These are phyloP conservation scores for Aspergillus coremiiformis DNA, from an alignment of 495 filamentous ascomycete species.

Conservation along the genomic window DNA sequence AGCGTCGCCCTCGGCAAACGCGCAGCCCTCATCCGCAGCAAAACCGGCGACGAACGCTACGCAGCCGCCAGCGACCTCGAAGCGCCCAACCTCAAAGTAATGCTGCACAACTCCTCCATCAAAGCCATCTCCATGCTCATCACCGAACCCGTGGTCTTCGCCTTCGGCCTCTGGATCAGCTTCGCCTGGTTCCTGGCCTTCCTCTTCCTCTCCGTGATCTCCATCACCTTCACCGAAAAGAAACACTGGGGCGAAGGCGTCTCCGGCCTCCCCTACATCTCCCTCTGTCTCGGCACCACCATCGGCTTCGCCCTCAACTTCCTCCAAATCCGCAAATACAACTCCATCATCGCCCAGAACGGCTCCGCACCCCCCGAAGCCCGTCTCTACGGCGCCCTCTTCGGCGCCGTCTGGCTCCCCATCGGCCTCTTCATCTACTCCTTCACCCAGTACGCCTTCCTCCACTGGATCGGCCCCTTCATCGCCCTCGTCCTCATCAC, in stretches of 20 bases:
- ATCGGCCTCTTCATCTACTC: slow-evolving; percentile 73
- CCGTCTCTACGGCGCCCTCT: slow-evolving; percentile 55
- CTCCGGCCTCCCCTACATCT: slow-evolving; percentile 69
- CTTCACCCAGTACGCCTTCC: slow-evolving; percentile 58
- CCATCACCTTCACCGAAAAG: slow-evolving; percentile 65
- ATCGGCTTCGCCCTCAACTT: slow-evolving; percentile 53
- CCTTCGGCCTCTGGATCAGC: slow-evolving; percentile 66
- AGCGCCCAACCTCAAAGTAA: slow-evolving; percentile 29
- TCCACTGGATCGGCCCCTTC: slow-evolving; percentile 59
- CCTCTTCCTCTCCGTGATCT: slow-evolving; percentile 67
- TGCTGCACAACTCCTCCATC: slow-evolving; percentile 35
- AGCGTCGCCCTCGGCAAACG: slow-evolving; percentile 47
- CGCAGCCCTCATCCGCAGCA: slow-evolving; percentile 48
- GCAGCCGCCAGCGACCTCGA: slow-evolving; percentile 57
- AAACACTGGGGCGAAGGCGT: slow-evolving; percentile 58
- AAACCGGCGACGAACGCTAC: slow-evolving; percentile 58
- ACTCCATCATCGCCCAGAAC: slow-evolving; percentile 52
- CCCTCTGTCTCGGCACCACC: slow-evolving; percentile 57
- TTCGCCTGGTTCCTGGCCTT: slow-evolving; percentile 68
- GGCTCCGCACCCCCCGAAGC: slow-evolving; percentile 39
- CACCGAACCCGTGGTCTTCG: slow-evolving; percentile 64
- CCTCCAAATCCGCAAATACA: slow-evolving; percentile 51
- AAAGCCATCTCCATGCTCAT: slow-evolving; percentile 64
- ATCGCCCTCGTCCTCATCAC: slow-evolving; percentile 42
- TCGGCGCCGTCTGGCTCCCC: slow-evolving; percentile 63